phyloP scores from a whole-genome alignment of 148 eudicot genomes.

The Camellia lanceoleosa region DNA sequence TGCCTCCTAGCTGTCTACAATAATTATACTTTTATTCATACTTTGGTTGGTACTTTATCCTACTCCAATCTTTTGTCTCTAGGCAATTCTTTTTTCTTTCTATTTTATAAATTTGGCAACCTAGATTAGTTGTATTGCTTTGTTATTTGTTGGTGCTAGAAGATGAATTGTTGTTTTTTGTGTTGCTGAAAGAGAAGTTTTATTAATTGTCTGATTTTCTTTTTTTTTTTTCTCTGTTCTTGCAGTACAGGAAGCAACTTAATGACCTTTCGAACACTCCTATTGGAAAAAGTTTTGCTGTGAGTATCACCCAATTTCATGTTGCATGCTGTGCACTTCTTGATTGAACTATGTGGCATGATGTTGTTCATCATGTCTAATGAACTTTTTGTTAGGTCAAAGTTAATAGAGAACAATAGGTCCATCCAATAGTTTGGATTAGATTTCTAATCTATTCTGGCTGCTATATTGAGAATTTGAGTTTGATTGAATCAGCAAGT shows the following conservation, averaged over 20 bases:
- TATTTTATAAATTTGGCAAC: background rate
- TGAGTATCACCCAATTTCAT: slow-evolving; percentile 34
- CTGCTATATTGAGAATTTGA: background rate
- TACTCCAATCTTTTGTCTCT: background rate
- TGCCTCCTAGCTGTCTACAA: background rate
- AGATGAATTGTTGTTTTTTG: background rate
- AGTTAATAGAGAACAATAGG: background rate
- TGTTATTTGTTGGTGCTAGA: background rate
- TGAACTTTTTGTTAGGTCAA: background rate
- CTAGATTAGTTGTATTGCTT: background rate
- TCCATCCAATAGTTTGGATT: background rate
- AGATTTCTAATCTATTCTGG: background rate
- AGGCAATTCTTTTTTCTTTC: background rate
- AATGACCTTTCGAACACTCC: slow-evolving; percentile 71
- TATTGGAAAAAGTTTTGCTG: slow-evolving; percentile 64
- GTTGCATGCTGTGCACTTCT: background rate
- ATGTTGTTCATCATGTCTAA: background rate
- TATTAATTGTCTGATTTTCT: slow-evolving; percentile 18
- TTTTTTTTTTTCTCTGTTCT: slow-evolving; percentile 4
- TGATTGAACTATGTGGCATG: slow-evolving; percentile 11
- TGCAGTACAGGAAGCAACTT: slow-evolving; percentile 88
- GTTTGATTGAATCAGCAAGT: background rate
- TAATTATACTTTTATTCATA: background rate
- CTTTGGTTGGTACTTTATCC: background rate
- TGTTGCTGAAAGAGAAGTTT: background rate